Conservation (phyloP, 2,329 filamentous ascomycete genomes). For the Pseudogymnoascus sp. region DNA sequence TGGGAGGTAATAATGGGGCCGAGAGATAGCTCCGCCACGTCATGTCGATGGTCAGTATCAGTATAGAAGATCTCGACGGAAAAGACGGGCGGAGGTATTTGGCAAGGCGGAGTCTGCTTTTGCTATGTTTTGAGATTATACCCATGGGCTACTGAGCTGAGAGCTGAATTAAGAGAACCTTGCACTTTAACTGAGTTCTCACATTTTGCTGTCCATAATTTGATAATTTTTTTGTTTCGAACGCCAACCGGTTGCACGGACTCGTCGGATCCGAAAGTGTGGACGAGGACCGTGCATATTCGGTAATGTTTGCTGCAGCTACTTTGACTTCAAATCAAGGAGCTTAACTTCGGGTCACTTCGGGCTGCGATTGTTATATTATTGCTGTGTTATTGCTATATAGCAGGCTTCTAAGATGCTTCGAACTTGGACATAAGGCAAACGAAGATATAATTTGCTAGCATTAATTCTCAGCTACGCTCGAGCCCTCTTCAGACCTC, state of each 20-base stretch:
- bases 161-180: slow-evolving; percentile 7
- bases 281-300: not conserved
- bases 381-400: not conserved
- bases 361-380: not conserved
- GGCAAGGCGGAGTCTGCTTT: slow-evolving; percentile 1
- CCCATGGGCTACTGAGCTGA: not conserved
- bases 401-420: not conserved
- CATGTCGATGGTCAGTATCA: not conserved
- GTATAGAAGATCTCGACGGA: not conserved
- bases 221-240: not conserved
- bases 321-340: not conserved
- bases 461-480: not conserved
- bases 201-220: not conserved
- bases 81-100: not conserved
- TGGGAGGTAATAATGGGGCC: not conserved
- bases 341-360: not conserved
- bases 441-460: not conserved
- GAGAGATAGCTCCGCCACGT: not conserved
- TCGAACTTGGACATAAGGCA: not conserved
- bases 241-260: not conserved
- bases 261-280: not conserved
- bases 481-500: not conserved
- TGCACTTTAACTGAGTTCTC: not conserved
- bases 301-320: not conserved
- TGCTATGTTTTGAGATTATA: slow-evolving; percentile 7